phyloP scores from a whole-genome alignment of 2,329 filamentous ascomycete genomes.

The Dactylellina haptotyla region DNA sequence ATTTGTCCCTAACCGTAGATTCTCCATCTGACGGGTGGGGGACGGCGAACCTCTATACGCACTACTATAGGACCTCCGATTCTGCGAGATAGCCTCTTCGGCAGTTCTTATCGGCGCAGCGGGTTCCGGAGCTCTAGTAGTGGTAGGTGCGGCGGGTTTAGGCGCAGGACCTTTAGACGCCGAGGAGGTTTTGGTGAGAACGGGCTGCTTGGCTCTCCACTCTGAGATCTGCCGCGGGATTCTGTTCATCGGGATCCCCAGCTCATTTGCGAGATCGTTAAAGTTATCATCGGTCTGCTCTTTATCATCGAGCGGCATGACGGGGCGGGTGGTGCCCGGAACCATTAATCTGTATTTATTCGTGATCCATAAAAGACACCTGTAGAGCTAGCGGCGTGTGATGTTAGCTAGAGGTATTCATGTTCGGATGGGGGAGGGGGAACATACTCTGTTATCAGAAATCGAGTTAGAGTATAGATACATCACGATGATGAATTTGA shows the following conservation, averaged over 20 bases:
- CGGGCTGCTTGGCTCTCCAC: slow-evolving; percentile 1
- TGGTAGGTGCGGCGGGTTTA: neutral
- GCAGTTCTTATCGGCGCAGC: neutral
- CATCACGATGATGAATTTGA: slow-evolving; percentile 43
- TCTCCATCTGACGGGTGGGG: slow-evolving; percentile 5
- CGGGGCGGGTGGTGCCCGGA: slow-evolving; percentile 34
- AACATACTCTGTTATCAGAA: slow-evolving; percentile 16
- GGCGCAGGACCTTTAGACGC: neutral
- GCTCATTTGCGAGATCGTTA: slow-evolving; percentile 22
- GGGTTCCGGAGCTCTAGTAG: neutral
- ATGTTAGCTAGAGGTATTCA: no score
- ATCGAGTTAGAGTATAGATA: slow-evolving; percentile 25
- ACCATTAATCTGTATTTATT: slow-evolving; percentile 36
- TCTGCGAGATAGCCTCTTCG: slow-evolving; percentile 5
- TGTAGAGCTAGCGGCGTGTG: slow-evolving; percentile 26
- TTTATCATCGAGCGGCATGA: slow-evolving; percentile 44
- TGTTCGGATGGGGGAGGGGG: neutral
- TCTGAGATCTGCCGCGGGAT: slow-evolving; percentile 14
- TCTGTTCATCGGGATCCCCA: slow-evolving; percentile 45
- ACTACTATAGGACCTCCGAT: slow-evolving; percentile 7
- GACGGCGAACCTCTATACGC: slow-evolving; percentile 29
- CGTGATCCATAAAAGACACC: slow-evolving; percentile 23
- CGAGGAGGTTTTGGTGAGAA: neutral
- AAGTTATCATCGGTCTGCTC: slow-evolving; percentile 39
- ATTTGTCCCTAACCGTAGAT: neutral